Conservation (phyloP, 441 rosid genomes). For the Pelargonium cotyledonis region DNA sequence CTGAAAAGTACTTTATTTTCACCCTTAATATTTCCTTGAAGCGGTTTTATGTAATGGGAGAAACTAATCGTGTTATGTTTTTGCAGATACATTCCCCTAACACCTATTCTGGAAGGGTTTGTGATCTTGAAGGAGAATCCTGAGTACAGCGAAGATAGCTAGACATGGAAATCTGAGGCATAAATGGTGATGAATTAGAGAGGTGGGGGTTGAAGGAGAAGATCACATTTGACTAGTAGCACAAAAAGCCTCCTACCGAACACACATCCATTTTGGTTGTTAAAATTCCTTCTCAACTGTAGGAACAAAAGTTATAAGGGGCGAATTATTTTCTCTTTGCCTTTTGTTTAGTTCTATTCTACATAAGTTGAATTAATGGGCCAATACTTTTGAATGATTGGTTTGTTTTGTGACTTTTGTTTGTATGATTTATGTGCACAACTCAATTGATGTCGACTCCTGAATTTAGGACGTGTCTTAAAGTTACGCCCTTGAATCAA, state of each 20-base stretch:
- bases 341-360: no score
- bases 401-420: no score
- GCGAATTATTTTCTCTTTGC: background rate
- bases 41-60: background rate
- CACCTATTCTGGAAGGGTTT: conserved; percentile 88
- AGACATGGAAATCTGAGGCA: background rate
- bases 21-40: background rate
- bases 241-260: background rate
- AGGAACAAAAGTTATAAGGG: background rate
- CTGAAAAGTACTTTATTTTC: conserved; percentile 59
- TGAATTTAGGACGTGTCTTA: no score
- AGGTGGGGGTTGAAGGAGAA: no score
- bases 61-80: conserved; percentile 9
- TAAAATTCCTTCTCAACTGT: background rate
- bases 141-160: conserved; percentile 52
- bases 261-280: background rate
- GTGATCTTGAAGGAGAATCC: conserved; percentile 80
- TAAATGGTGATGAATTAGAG: background rate
- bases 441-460: no score
- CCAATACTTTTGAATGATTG: no score
- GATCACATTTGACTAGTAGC: no score
- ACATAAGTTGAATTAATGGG: no score
- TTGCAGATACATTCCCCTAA: conserved; percentile 74
- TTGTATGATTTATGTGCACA: no score
- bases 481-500: no score